Evolutionary conservation across 2,329 filamentous ascomycete species (phyloP).

Genomic region (Stemphylium vesicarium): DNA sequence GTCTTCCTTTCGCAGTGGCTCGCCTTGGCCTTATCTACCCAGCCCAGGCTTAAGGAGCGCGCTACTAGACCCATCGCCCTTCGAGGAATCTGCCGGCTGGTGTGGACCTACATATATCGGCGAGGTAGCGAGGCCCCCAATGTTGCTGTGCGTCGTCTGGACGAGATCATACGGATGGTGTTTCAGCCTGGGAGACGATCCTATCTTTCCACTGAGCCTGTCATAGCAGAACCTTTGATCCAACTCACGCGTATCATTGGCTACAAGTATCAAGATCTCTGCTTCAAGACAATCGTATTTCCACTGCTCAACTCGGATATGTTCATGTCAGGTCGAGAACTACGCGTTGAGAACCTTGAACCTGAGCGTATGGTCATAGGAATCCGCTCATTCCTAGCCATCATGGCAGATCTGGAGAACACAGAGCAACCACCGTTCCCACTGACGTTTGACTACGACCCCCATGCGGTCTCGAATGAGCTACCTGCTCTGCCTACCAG

Average conservation of each 20-base stretch:
- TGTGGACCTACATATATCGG: slow-evolving; percentile 95
- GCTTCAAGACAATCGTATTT: slow-evolving; percentile 91
- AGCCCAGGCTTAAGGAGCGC: slow-evolving; percentile 84
- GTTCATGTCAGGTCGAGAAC: slow-evolving; percentile 77
- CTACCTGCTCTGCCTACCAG: slow-evolving; percentile 40
- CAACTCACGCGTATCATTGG: slow-evolving; percentile 95
- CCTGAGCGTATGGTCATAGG: slow-evolving; percentile 98
- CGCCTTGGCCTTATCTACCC: slow-evolving; percentile 76
- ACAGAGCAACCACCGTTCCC: slow-evolving; percentile 87
- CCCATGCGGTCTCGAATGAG: slow-evolving; percentile 50
- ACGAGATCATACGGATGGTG: slow-evolving; percentile 86
- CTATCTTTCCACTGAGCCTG: slow-evolving; percentile 79
- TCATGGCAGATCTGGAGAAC: slow-evolving; percentile 91
- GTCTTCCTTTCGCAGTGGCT: slow-evolving; percentile 87
- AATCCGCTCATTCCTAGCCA: slow-evolving; percentile 89
- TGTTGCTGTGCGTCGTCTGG: slow-evolving; percentile 76
- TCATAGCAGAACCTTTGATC: slow-evolving; percentile 87
- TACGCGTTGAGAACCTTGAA: slow-evolving; percentile 90
- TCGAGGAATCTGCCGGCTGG: slow-evolving; percentile 84
- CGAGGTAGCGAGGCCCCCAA: slow-evolving; percentile 71
- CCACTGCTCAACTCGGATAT: slow-evolving; percentile 91
- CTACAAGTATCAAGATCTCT: slow-evolving; percentile 91
- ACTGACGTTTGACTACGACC: slow-evolving; percentile 62
- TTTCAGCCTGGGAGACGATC: slow-evolving; percentile 81
- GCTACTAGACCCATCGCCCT: slow-evolving; percentile 78